Evolutionary conservation across 768 basidiomycete species (phyloP).

Genomic region (Lactarius tabidus): DNA sequence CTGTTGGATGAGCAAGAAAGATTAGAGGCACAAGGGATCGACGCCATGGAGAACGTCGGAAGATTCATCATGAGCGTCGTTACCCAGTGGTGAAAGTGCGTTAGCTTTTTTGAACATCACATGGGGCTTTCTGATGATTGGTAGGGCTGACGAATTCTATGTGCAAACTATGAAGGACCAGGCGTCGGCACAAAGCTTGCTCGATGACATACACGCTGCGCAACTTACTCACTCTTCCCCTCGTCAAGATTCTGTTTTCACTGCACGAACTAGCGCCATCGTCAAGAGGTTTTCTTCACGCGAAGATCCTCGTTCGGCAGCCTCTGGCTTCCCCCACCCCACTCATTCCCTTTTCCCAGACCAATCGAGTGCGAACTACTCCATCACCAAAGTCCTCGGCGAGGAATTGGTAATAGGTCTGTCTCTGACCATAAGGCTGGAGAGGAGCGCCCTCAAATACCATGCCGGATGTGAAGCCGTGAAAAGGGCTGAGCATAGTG

Average conservation of each 20-base stretch:
- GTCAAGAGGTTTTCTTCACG: slow-evolving; percentile 60
- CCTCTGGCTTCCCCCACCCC: slow-evolving; percentile 62
- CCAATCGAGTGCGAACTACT: slow-evolving; percentile 52
- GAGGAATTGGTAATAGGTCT: slow-evolving; percentile 53
- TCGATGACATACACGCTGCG: slow-evolving; percentile 74
- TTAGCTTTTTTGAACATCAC: background rate
- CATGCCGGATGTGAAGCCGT: slow-evolving; percentile 57
- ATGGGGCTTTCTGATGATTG: slow-evolving; percentile 8
- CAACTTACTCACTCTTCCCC: slow-evolving; percentile 62
- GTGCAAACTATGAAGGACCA: slow-evolving; percentile 82
- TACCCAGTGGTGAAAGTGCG: slow-evolving; percentile 84
- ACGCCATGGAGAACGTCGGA: slow-evolving; percentile 63
- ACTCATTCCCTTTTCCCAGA: slow-evolving; percentile 64
- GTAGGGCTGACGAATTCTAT: slow-evolving; percentile 81
- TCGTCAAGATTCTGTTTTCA: slow-evolving; percentile 62
- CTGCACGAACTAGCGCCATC: slow-evolving; percentile 60
- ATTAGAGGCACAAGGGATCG: slow-evolving; percentile 72
- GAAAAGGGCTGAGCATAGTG: slow-evolving; percentile 52
- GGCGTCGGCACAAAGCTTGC: slow-evolving; percentile 54
- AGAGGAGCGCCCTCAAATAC: slow-evolving; percentile 60
- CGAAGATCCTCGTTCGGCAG: slow-evolving; percentile 53
- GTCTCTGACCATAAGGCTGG: slow-evolving; percentile 50
- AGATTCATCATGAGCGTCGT: slow-evolving; percentile 74
- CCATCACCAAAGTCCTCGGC: slow-evolving; percentile 50
- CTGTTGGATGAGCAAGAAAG: slow-evolving; percentile 88